Conservation (phyloP, 1,284 basidiomycete genomes). For the Boletus hoseneyae region DNA sequence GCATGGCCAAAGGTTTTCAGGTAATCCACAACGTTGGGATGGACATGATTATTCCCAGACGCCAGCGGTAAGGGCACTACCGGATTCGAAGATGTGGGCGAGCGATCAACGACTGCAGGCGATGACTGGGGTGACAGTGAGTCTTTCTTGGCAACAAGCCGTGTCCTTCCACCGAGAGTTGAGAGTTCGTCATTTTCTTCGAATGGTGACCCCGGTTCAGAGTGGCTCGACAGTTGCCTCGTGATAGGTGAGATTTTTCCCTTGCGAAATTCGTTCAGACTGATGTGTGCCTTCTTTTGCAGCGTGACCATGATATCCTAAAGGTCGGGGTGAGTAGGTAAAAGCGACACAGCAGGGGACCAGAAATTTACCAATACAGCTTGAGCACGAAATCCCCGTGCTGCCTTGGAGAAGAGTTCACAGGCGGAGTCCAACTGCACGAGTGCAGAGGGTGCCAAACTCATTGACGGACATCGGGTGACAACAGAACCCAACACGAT, state of each 20-base stretch:
- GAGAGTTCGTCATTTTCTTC: constrained; percentile 68
- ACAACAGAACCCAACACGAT: constrained; percentile 78
- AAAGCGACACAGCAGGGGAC: neutral
- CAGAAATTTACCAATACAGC: constrained; percentile 58
- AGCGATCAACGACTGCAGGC: constrained; percentile 54
- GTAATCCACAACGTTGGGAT: constrained; percentile 63
- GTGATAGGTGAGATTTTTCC: constrained; percentile 49
- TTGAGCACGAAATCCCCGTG: constrained; percentile 61
- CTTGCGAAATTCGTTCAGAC: constrained; percentile 59
- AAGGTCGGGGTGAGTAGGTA: constrained; percentile 9
- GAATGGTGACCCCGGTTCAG: constrained; percentile 47
- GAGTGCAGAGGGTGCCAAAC: constrained; percentile 72
- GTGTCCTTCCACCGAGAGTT: constrained; percentile 68
- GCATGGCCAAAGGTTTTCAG: constrained; percentile 56
- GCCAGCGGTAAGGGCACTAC: constrained; percentile 56
- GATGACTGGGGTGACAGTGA: constrained; percentile 45
- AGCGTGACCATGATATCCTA: constrained; percentile 45
- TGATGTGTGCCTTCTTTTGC: constrained; percentile 59
- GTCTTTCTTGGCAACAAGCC: constrained; percentile 64
- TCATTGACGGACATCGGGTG: constrained; percentile 79
- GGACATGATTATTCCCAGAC: constrained; percentile 41
- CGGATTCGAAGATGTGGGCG: constrained; percentile 66
- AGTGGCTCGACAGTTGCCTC: constrained; percentile 38
- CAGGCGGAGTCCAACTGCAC: constrained; percentile 75
- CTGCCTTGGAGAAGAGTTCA: constrained; percentile 70